These are phyloP conservation scores for Toxicodendron radicans DNA, from an alignment of 345 rosid genomes.

Conservation along the genomic window DNA sequence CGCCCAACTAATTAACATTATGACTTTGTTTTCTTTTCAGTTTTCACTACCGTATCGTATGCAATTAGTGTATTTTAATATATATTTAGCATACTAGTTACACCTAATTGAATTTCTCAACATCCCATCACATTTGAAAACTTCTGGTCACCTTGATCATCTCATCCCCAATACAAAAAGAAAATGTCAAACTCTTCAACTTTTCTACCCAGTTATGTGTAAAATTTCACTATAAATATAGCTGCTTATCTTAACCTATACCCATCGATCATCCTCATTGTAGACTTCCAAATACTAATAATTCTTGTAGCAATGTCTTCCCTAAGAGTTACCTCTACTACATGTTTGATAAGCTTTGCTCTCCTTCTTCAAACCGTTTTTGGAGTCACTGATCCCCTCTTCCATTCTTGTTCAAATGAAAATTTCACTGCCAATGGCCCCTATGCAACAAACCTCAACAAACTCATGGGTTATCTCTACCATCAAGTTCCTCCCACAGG, in stretches of 20 bases:
- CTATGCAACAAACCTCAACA: conserved; percentile 46
- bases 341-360: conserved; percentile 9
- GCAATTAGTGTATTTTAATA: too few species aligned
- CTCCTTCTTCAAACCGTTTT: conserved; percentile 26
- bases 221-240: background rate
- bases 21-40: background rate
- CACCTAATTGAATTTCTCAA: background rate
- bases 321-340: background rate
- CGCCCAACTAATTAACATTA: too few species aligned
- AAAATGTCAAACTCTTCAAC: background rate
- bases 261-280: conserved; percentile 27
- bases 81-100: background rate
- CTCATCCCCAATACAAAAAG: background rate
- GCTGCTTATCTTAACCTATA: conserved; percentile 6
- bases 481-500: conserved; percentile 46
- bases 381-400: conserved; percentile 31
- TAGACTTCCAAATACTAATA: background rate
- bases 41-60: too few species aligned
- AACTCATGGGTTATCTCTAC: conserved; percentile 36
- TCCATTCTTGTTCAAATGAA: conserved; percentile 44
- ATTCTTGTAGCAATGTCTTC: conserved; percentile 27
- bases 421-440: conserved; percentile 39
- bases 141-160: background rate
- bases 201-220: background rate
- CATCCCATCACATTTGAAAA: conserved; percentile 1